Evolutionary conservation across 2,329 filamentous ascomycete species (phyloP).

Genomic region (Canariomyces notabilis): DNA sequence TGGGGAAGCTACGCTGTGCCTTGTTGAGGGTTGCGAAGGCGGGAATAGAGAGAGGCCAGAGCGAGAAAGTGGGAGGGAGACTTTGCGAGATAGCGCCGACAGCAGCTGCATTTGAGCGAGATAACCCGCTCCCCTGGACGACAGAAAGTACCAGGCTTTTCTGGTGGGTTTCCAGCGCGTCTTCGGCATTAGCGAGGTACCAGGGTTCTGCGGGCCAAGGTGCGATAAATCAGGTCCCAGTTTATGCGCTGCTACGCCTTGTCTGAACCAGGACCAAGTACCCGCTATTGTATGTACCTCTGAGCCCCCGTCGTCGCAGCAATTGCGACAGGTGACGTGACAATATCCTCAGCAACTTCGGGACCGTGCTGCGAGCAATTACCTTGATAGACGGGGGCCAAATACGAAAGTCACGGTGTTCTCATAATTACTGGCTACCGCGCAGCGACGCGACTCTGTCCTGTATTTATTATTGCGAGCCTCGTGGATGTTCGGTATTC

Average conservation of each 20-base stretch:
- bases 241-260: slow-evolving; percentile 22
- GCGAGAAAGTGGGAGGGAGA: slow-evolving; percentile 9
- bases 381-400: slow-evolving; percentile 3
- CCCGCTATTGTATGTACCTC: too few relatives aligned
- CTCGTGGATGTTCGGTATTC: slow-evolving; percentile 9
- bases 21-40: slow-evolving; percentile 6
- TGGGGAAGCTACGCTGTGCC: slow-evolving; percentile 1
- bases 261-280: too few relatives aligned
- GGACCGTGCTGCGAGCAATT: slow-evolving; percentile 8
- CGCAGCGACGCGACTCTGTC: too few relatives aligned
- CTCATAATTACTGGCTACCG: too few relatives aligned
- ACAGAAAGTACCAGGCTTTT: slow-evolving; percentile 16
- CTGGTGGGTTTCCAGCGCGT: slow-evolving; percentile 19
- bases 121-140: slow-evolving; percentile 23
- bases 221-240: slow-evolving; percentile 20
- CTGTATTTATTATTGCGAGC: too few relatives aligned
- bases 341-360: slow-evolving; percentile 17
- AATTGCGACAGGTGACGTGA: slow-evolving; percentile 24
- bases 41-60: slow-evolving; percentile 11
- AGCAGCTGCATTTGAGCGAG: slow-evolving; percentile 24
- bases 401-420: too few relatives aligned
- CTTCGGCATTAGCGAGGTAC: slow-evolving; percentile 24
- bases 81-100: slow-evolving; percentile 23
- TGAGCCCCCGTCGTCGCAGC: slow-evolving; percentile 12
- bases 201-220: slow-evolving; percentile 2